phyloP scores from a whole-genome alignment of 192 early-diverging fungal genomes.

The Jimgerdemannia lactiflua region DNA sequence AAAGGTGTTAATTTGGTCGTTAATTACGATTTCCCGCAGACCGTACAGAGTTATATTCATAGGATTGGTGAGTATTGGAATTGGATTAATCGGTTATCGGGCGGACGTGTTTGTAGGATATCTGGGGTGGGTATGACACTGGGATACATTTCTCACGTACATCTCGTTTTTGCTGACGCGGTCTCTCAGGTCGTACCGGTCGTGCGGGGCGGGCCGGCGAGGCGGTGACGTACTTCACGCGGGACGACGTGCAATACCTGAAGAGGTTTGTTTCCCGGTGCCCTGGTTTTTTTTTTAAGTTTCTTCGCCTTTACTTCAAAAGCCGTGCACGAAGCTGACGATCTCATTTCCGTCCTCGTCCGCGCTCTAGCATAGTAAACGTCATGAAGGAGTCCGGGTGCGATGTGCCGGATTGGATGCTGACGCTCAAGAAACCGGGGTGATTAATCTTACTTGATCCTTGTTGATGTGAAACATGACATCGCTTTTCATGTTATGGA shows the following conservation, averaged over 20 bases:
- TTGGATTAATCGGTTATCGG: background rate
- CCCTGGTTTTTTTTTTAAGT: background rate
- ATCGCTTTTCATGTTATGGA: too few species aligned
- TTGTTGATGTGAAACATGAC: too few species aligned
- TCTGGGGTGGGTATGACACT: background rate
- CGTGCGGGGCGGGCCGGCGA: conserved; percentile 90
- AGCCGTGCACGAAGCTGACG: background rate
- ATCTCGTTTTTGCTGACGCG: background rate
- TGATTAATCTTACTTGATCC: conserved; percentile 3
- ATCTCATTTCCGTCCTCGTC: background rate
- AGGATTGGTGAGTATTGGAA: conserved; percentile 64
- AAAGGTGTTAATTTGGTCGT: conserved; percentile 96
- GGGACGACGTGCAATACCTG: conserved; percentile 86
- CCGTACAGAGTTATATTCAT: conserved; percentile 92
- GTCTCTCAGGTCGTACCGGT: conserved; percentile 72
- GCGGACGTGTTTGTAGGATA: background rate
- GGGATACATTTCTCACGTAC: background rate
- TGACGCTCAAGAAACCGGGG: conserved; percentile 77
- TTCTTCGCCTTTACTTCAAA: background rate
- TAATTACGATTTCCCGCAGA: conserved; percentile 98
- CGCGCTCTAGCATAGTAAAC: conserved; percentile 75
- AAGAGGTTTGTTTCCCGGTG: conserved; percentile 49
- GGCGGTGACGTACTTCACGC: conserved; percentile 95
- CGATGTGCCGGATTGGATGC: conserved; percentile 98
- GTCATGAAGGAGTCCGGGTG: conserved; percentile 96